Base-by-base conservation (phyloP, 176 grass and related monocot species). In the Poa annua region DNA sequence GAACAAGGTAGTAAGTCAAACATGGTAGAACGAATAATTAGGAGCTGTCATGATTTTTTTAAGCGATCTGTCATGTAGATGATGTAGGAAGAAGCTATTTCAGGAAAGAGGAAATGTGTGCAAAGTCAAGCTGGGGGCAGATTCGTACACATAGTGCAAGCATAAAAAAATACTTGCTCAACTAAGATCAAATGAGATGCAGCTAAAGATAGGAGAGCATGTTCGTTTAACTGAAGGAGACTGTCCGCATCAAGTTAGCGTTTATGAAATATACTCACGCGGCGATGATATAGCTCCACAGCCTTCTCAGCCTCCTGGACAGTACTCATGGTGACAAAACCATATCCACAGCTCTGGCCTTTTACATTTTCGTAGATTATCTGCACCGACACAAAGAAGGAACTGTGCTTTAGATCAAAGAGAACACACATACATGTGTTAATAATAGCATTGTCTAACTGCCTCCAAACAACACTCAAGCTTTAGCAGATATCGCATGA, bases 311-410 rank as follows among this genome's bases (percentile, higher is more conserved):
- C 68, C 68, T 48, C 68, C 68, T 16, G 21, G 12, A 3, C 38
- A 70, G 38, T 70, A 22, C 38, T 70, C 67, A 70, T 70, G 67
- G 67, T 70, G 67, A 70, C 67, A 70, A 44, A 44, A 11, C 67
- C 67, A 45, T 70, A 70, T 47, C 68, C 41, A 71, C 21, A 47
- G 1, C 41, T 71, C 21, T 71, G 21, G 68, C 68, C 11, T 71
- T 11, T 71, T 47, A 7, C 68, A 21, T 3, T 47, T n/a, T 47
- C 1, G 20, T 71, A 71, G 13, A 71, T 71, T 11, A 71, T 71
- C 68, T 71, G 68, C 21, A 24, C n/a, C 45, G n/a, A 13, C 2
- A 22, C 6, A 71, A 25, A 45, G 61, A 5, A 35, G 41, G 20
- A 20, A 41, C 66, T 71, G 5, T 21, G 39, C 24, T 14, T 71